Percentiles rank a stretch among this genome's conserved stretches.
Evolutionary conservation across 164 flowering plant species (phyloP).

Genomic region (Malania oleifera): DNA sequence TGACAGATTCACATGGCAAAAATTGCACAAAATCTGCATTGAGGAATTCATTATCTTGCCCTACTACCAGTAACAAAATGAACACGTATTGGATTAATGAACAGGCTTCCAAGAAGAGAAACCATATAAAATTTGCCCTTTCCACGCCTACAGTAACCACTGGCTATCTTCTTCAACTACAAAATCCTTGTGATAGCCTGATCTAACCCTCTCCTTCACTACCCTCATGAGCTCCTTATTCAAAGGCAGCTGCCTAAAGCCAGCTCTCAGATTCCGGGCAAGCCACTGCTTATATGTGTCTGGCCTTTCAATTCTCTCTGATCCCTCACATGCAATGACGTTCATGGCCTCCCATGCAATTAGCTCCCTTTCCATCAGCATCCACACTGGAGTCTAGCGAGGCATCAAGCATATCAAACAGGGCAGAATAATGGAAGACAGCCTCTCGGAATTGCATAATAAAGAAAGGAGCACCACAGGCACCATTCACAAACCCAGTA

Average conservation of each 20-base stretch:
- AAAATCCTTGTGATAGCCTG: slow-evolving; percentile 26
- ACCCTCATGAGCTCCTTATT: slow-evolving; percentile 14
- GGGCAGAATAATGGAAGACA: slow-evolving; percentile 32
- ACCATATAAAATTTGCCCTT: slow-evolving; percentile 27
- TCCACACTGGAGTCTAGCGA: slow-evolving; percentile 17
- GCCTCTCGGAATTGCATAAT: slow-evolving; percentile 35
- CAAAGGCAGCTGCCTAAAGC: slow-evolving; percentile 21
- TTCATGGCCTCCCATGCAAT: slow-evolving; percentile 31
- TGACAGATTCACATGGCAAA: no score
- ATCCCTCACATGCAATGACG: slow-evolving; percentile 34
- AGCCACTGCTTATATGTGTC: slow-evolving; percentile 52
- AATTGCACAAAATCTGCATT: no score
- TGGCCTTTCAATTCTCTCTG: slow-evolving; percentile 37
- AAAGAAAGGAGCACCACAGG: slow-evolving; percentile 41
- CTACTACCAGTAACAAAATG: no score
- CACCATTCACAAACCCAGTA: slow-evolving; percentile 25
- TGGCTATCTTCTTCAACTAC: slow-evolving; percentile 27
- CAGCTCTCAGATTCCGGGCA: slow-evolving; percentile 20
- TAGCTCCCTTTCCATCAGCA: slow-evolving; percentile 29
- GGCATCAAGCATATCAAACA: slow-evolving; percentile 35
- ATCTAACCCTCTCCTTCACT: slow-evolving; percentile 18
- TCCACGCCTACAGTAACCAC: slow-evolving; percentile 41
- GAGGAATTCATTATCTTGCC: no score
- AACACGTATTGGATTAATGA: no score
- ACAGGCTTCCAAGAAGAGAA: slow-evolving; percentile 33